phyloP scores from a whole-genome alignment of 2,329 filamentous ascomycete species.

The Monilinia fructicola region DNA sequence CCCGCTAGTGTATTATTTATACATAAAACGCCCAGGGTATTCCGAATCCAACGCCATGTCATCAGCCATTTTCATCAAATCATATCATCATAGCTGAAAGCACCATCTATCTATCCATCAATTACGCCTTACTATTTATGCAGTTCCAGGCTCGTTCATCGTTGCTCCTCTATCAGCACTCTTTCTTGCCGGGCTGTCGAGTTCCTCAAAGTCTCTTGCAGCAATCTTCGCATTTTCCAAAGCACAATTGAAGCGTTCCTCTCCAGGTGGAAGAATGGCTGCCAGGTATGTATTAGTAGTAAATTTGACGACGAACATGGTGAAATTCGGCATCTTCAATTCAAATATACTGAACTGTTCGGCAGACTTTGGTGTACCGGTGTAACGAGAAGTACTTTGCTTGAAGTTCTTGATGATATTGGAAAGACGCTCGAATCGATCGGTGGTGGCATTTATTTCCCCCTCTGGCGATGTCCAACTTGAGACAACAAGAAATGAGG shows the following conservation, averaged over 20 bases:
- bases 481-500: slow-evolving; percentile 94
- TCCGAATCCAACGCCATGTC: slow-evolving; percentile 23
- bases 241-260: slow-evolving; percentile 87
- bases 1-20: not conserved
- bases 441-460: slow-evolving; percentile 78
- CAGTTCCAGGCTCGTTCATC: slow-evolving; percentile 2
- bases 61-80: slow-evolving; percentile 9
- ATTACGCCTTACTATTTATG: not conserved
- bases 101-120: slow-evolving; percentile 4
- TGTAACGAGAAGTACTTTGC: slow-evolving; percentile 74
- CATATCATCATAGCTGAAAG: slow-evolving; percentile 16
- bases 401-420: slow-evolving; percentile 99
- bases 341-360: slow-evolving; percentile 81
- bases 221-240: slow-evolving; percentile 88
- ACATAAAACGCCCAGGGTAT: slow-evolving; percentile 24
- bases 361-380: slow-evolving; percentile 74
- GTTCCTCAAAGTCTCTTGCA: slow-evolving; percentile 72
- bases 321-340: slow-evolving; percentile 78
- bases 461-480: slow-evolving; percentile 79
- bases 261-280: slow-evolving; percentile 85
- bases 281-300: slow-evolving; percentile 98
- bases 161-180: slow-evolving; percentile 36
- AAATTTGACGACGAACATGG: slow-evolving; percentile 91
- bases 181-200: slow-evolving; percentile 53
- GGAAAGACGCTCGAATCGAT: slow-evolving; percentile 90